Evolutionary conservation across 306 rosid genomes (phyloP).

Genomic region (Rosa chinensis): DNA sequence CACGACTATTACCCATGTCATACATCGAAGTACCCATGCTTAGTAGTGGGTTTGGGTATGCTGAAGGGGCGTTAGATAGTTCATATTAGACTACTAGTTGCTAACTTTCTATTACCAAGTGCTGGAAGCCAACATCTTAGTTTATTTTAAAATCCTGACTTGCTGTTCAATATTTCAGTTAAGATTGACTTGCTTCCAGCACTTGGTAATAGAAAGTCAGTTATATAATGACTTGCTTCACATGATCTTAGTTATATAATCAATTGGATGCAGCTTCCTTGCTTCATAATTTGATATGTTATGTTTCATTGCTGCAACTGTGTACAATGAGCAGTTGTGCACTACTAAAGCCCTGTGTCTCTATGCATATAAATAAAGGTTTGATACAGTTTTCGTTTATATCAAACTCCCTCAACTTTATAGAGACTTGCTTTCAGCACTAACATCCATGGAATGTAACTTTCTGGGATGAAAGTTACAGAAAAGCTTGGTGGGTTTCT

Average conservation of each 20-base stretch:
- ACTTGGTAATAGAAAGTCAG: too few species aligned
- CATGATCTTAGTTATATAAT: too few species aligned
- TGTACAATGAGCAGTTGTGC: not conserved
- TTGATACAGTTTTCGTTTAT: not conserved
- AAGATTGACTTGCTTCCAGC: not conserved
- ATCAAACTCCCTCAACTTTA: not conserved
- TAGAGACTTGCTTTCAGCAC: not conserved
- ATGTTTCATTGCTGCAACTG: not conserved
- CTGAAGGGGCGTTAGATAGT: not conserved
- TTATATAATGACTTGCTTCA: too few species aligned
- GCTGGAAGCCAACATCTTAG: not conserved
- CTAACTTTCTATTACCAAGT: not conserved
- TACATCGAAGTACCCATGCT: too few species aligned
- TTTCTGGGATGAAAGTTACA: constrained; percentile 22
- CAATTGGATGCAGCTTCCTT: not conserved
- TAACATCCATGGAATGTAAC: not conserved
- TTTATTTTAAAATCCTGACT: not conserved
- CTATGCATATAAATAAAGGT: not conserved
- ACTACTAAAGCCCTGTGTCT: not conserved
- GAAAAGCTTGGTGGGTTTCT: constrained; percentile 11
- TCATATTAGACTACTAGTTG: not conserved
- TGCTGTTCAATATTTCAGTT: not conserved
- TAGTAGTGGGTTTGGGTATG: not conserved
- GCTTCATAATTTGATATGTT: not conserved
- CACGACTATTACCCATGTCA: not conserved